Base-by-base conservation (phyloP, 139 green algal species). In the Monoraphidium neglectum region DNA sequence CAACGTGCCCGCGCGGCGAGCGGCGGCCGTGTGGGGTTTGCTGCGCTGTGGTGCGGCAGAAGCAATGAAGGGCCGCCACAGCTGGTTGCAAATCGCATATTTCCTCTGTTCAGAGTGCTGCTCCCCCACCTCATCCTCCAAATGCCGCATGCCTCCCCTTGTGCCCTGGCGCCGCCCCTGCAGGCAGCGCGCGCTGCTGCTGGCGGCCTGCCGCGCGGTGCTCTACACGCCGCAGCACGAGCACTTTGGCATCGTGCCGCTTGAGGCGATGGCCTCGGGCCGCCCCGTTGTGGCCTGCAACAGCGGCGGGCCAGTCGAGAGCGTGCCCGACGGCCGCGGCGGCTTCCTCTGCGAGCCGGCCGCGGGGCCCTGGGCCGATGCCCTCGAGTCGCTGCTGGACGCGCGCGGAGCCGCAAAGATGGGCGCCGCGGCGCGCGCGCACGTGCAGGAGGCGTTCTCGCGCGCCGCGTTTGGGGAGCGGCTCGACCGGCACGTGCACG, bases 221-320 rank as follows among this genome's bases (percentile, higher is more conserved):
- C 43, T 97, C 32, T 99, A 97, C 88, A 99, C 96, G 1, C 94
- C 93, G 0, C 70, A 91, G 74, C 74, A 94, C 61, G 96, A 99
- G 84, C 96, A 99, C 88, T 99, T 99, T 88, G 96, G 96, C 53
- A 99, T 99, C 70, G 96, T 99, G 60, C 96, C 96, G 4, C 72
- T 99, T 43, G 96, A 99, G 77, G 95, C 95, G 24, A 98, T 98
- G 96, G 94, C 93, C 6, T 82, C 89, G 1, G 80, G 80, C 0
- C 77, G 87, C 13, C 91, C 93, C 2, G 96, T 99, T 12, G 85
- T 99, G 43, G 94, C 95, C 1, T 94, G 86, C 72, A 89, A 88
- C 81, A 97, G 87, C 81, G 94, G 94, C 3, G 94, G 94, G 0
- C 94, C 94, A 15, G 74, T 70, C 26, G 94, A 98, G 80, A 96